Evolutionary conservation across 306 rosid species (phyloP), one percentile per base, ranked within the genome.

Genomic region (Quillaja saponaria): DNA sequence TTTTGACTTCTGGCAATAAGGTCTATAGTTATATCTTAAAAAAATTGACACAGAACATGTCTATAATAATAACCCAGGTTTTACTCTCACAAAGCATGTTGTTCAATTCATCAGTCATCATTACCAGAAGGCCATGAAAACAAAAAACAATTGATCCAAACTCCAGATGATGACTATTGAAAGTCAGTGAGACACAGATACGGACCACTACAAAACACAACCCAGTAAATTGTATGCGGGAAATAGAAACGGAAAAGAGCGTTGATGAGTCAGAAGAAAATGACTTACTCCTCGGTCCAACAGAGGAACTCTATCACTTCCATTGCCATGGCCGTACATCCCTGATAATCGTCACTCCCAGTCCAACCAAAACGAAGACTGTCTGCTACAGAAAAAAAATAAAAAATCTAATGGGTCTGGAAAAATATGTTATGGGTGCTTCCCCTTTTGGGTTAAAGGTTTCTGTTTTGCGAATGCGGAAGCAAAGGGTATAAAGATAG

Each of bases 281-380:
- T 33, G 71, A 74, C 80, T 74, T 56, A 79, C 84, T 4, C 37
- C 35, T 14, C 61, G 41, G 12, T 65, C 75, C 34, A 79, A 52
- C 35, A 79, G 84, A 62, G 84, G 81, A 10, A 78, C 47, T 66
- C 75, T 63, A 50, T 79, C 78, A 52, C 66, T 38, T 75, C 80
- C 38, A 0, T 25, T 10, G 0, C 63, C 72, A 52, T 50, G 66
- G n/a, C n/a, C n/a, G n/a, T n/a, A n/a, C 84, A 79, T 79, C 50
- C 61, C 59, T 16, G 19, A 42, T 0, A 0, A 51, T 10, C 20
- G 31, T 3, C 44, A 19, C 16, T 63, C 14, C 11, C 45, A 8
- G 47, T 16, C 46, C n/a, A n/a, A 47, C 20, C 12, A 61, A 38
- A 13, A 19, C 25, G n/a, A n/a, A n/a, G n/a, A n/a, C n/a, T n/a